Base-by-base conservation (phyloP, 2,329 filamentous ascomycete species). In the Fusarium compactum region DNA sequence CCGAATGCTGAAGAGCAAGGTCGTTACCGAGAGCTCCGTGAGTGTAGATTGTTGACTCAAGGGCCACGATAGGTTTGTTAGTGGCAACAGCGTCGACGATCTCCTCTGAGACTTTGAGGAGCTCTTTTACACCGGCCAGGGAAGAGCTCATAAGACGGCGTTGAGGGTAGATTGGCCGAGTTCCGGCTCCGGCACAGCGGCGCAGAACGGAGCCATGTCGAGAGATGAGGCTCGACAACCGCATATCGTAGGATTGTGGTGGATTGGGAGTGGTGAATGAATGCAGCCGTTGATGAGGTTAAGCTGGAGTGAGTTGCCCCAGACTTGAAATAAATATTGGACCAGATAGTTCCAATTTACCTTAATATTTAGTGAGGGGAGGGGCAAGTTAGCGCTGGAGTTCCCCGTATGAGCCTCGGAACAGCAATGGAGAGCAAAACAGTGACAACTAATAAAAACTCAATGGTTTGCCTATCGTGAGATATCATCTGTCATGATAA, bases 41-140 rank as follows among this genome's bases (percentile, higher is more conserved):
- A 2, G 96, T 99, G 81, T 99, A 98, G 74, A 99, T 98, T 7
- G 96, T 97, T 3, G 93, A 94, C 81, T 99, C 96, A 7, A 99
- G 86, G 18, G 95, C 96, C 14, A 99, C 95, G 6, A 99, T 91
- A 1, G 96, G 95, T 75, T 89, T 90, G 60, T 90, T 90, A 15
- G 89, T 87, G 44, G 88, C 85, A 50, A 98, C 80, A 41, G 95
- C 95, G 77, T 94, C 89, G 55, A 86, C 84, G 15, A 99, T 91
- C 80, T 98, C 95, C 53, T 95, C 91, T 2, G 93, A 95, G 44
- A 97, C 85, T 56, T 85, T 87, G 60, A 97, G 86, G 65, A 94
- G 72, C 43, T 78, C 73, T 62, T 77, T 77, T 32, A 85, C 72
- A 15, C 77, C 63, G 27, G 74, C 66, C 25, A 76, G 41, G 8